Base-by-base conservation (phyloP, 2,329 filamentous ascomycete species). In the Peltaster fructicola region DNA sequence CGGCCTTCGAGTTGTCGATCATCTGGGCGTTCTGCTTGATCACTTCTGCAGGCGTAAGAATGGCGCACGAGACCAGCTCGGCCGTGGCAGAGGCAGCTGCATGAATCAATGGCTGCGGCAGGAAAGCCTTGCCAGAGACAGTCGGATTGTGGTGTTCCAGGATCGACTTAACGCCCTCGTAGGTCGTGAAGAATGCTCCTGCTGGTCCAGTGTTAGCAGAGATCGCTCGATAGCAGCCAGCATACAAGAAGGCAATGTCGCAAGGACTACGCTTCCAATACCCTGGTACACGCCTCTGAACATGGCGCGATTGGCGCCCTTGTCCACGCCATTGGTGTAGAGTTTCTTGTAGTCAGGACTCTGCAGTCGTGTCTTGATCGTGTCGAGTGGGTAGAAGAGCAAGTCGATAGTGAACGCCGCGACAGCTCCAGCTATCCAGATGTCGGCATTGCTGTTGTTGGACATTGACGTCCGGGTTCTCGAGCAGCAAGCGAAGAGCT, bases 11-110 rank as follows among this genome's bases (percentile, higher is more conserved):
- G 12, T 34, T 41, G 40, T 57, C 57, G 1, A 88, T 59, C 65
- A 92, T 82, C 50, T 92, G 82, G 0, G 84, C 81, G 50, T 92
- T 92, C 47, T 91, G 82, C 54, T 93, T 92, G 34, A 92, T 68
- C 6, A 91, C 79, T 48, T 92, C 82, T 8, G 81, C 80, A 0
- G 82, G 84, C 0, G 82, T 85, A 17, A 92, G 65, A 32, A 92
- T 78, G 11, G 81, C 61, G 45, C 84, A 92, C 4, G 80, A 84
- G 3, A 81, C 77, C 37, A 82, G 65, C 51, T 93, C 84, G 1
- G 75, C 84, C 9, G 69, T 53, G 2, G 71, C 73, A 2, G 80
- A 90, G 8, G 81, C 74, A 3, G 65, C 51, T 5, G 76, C 65
- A 45, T 92, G 75, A 27, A 82, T 64, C 7, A 81, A 36, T 0